Base-by-base conservation (phyloP, 2,329 filamentous ascomycete species). In the Calonectria montana region DNA sequence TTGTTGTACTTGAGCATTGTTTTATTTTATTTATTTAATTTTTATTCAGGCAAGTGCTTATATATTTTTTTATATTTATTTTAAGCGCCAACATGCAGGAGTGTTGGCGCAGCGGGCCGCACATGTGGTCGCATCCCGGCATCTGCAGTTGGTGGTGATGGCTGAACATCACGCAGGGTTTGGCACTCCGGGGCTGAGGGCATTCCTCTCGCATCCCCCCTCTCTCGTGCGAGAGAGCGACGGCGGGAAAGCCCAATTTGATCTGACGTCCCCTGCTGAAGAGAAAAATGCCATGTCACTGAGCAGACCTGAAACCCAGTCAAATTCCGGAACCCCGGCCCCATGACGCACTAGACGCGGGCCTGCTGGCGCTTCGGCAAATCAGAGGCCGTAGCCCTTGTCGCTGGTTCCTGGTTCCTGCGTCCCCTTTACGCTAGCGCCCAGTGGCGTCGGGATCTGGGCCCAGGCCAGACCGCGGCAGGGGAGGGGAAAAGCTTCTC, bases 391-490 rank as follows among this genome's bases (percentile, higher is more conserved):
- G 37, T 10, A 3, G n/a, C 37, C 37, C 57, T 62, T 43, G 37
- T 27, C 25, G 23, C 25, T 62, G 57, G 57, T 74, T 76, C 71
- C 72, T 70, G 71, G 76, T 78, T 78, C 76, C 76, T 78, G 76
- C 76, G 41, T 78, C 76, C 69, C 73, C 65, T 69, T 66, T 63
- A 55, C 29, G 31, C 73, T 77, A 76, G 75, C 70, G 75, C 57
- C 69, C 72, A 71, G 65, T 35, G 47, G 64, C 37, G 31, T 23
- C 23, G 23, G 37, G 29, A 41, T 65, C 31, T 55, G 63, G 63
- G 18, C 48, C 59, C 45, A 55, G 35, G 63, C 43, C 29, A 55
- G 61, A 59, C 53, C 53, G 15, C 31, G 29, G 53, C 21, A 59
- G 57, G 57, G 57, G 57, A 29, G 57, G 53, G 35, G 37, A 27